Evolutionary conservation across 257 asterid genomes (phyloP), one percentile per base, ranked within the genome.

Genomic region (Solanum clarkiae): DNA sequence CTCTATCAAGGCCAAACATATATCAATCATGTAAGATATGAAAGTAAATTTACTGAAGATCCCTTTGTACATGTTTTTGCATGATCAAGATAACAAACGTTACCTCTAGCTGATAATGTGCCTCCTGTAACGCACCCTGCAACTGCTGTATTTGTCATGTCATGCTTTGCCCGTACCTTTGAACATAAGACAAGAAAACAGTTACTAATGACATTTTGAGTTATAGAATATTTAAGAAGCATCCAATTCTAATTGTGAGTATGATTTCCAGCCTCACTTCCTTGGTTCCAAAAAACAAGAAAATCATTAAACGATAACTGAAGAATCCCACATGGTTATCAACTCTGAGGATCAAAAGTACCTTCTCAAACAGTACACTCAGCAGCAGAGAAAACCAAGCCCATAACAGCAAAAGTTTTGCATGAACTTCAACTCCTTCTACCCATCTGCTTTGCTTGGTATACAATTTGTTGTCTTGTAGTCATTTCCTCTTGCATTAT

Each of bases 91-190:
- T 24, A 57, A 36, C 18, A 86, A 57, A 85, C 36, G 65, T 74
- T 93, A 96, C 98, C 98, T 93, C 87, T 89, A 32, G 99, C 98
- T 1, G 99, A 94, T 80, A 95, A 84, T 63, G 96, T 72, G 36
- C 98, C 98, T 74, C 98, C 98, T 32, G 98, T 95, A 32, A 87
- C 93, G 90, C 98, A 96, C 68, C 99, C 99, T 26, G 99, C 98
- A 85, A 94, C 95, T 59, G 93, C 97, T 47, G 98, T 96, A 88
- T 96, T 96, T 68, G 98, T 93, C 17, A 85, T 93, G 72, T 95
- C 98, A 75, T 95, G 99, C 92, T 95, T 96, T 11, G 97, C 99
- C 68, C 99, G 95, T 40, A 89, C 97, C 99, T 96, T 86, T 87
- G 85, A 84, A 80, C 36, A 91, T 83, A 91, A 66, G 36, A 85